These are phyloP conservation scores for Cercospora zeae-maydis DNA, from an alignment of 2,329 filamentous ascomycete species.

Conservation along the genomic window DNA sequence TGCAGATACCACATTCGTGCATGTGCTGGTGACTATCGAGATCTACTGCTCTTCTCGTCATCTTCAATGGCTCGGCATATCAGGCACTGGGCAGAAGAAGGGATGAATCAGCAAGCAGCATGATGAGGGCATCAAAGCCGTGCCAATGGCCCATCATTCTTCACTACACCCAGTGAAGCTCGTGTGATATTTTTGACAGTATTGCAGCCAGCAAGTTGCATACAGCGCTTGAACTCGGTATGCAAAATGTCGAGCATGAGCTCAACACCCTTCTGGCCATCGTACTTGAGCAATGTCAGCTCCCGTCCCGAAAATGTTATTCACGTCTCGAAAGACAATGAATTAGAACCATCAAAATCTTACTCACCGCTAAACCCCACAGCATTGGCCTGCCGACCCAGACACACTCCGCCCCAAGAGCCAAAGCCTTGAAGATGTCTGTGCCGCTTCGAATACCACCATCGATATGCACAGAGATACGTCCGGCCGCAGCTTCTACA, in stretches of 20 bases:
- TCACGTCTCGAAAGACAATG: background rate
- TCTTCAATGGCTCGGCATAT: too few relatives aligned
- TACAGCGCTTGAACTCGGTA: conserved; percentile 39
- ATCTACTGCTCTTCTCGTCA: too few relatives aligned
- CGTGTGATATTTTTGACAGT: conserved; percentile 37
- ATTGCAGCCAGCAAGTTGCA: conserved; percentile 39
- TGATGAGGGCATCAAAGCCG: conserved; percentile 25
- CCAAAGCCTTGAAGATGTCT: conserved; percentile 57
- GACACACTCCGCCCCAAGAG: conserved; percentile 50
- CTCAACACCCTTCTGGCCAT: conserved; percentile 40
- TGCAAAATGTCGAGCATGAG: conserved; percentile 42
- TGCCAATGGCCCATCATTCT: conserved; percentile 35
- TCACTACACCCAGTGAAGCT: conserved; percentile 33
- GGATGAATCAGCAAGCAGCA: background rate
- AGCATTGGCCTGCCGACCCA: conserved; percentile 49
- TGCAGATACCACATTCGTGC: too few relatives aligned
- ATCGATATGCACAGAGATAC: conserved; percentile 60
- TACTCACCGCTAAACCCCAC: conserved; percentile 46
- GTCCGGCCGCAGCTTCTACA: conserved; percentile 41
- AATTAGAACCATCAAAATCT: background rate
- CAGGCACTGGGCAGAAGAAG: too few relatives aligned
- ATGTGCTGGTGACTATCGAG: too few relatives aligned
- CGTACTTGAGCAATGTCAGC: conserved; percentile 24
- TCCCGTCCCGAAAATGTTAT: background rate
- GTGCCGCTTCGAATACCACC: conserved; percentile 54